Percentiles rank a stretch among this genome's conserved stretches.
Conservation (phyloP, 768 basidiomycete genomes). For the Lactarius hatsudake region DNA sequence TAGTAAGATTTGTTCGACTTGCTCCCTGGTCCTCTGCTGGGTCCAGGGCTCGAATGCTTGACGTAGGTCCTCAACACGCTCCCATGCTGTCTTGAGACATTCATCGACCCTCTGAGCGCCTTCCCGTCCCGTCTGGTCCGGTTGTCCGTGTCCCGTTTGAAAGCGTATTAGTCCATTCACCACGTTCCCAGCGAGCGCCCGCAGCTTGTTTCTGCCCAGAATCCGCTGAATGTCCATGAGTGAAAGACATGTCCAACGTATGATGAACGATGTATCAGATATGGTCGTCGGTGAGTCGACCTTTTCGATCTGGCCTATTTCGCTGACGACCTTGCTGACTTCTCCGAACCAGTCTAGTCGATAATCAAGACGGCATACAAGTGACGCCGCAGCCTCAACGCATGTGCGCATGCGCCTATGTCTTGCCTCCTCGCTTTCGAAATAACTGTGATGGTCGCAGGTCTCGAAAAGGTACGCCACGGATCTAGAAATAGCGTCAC, state of each 20-base stretch:
- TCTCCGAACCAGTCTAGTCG: slow-evolving; percentile 1
- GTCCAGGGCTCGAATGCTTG: not conserved
- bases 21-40: not conserved
- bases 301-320: not conserved
- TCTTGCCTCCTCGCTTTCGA: not conserved
- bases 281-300: no score
- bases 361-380: not conserved
- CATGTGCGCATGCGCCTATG: not conserved
- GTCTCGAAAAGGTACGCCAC: slow-evolving; percentile 2
- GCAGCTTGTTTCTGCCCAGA: not conserved
- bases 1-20: not conserved
- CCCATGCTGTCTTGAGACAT: not conserved
- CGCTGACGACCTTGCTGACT: not conserved
- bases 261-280: not conserved
- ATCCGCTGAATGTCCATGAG: not conserved
- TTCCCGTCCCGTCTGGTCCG: not conserved
- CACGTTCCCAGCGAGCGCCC: not conserved
- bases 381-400: not conserved
- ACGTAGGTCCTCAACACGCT: not conserved
- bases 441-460: not conserved
- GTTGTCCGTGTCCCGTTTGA: not conserved
- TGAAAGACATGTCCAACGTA: slow-evolving; percentile 7
- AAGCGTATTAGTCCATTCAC: not conserved
- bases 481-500: not conserved
- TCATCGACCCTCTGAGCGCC: not conserved